Evolutionary conservation across 2,329 filamentous ascomycete species (phyloP), one percentile per base, ranked within the genome.

Genomic region (Exophiala mesophila): DNA sequence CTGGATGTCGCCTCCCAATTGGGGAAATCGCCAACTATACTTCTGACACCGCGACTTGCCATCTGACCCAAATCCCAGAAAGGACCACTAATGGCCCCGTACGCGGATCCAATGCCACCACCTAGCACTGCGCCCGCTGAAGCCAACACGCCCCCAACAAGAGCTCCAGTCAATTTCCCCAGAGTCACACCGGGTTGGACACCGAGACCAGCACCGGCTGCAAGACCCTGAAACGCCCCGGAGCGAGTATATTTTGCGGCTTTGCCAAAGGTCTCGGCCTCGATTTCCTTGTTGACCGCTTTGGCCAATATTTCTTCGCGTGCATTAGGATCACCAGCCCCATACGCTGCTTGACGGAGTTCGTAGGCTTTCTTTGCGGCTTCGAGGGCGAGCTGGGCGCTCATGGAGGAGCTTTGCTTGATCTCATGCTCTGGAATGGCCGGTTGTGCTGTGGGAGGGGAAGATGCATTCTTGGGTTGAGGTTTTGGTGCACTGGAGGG

Each of bases 181-280:
- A 47, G 18, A 5, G 44, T 47, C 6, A 30, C 44, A n/a, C 44
- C 44, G 4, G 44, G 44, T 31, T 47, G 44, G n/a, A 47, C 35
- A 13, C 63, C 63, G 10, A 66, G 39, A 4, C 63, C 63, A 13
- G 62, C 62, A 8, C 63, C 63, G 36, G 63, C 63, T 8, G 62
- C 59, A 3, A 66, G 57, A 0, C 63, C 63, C 43, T 66, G 63
- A 41, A 66, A 66, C 3, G 63, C 55, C 16, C 63, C 63, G 1
- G 61, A 62, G 19, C 58, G 60, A 2, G 61, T 59, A 19, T 66
- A 66, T 26, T 66, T 65, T 12, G 63, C 63, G 16, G 63, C 61
- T 41, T 66, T 66, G 21, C 63, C 63, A 37, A 66, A 65, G 0
- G 61, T 64, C 36, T 65, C 63, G 2, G 63, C 63, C 50, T 66